Evolutionary conservation across 805 yeast species (phyloP).

Genomic region (Sugiyamaella qingdaonensis): DNA sequence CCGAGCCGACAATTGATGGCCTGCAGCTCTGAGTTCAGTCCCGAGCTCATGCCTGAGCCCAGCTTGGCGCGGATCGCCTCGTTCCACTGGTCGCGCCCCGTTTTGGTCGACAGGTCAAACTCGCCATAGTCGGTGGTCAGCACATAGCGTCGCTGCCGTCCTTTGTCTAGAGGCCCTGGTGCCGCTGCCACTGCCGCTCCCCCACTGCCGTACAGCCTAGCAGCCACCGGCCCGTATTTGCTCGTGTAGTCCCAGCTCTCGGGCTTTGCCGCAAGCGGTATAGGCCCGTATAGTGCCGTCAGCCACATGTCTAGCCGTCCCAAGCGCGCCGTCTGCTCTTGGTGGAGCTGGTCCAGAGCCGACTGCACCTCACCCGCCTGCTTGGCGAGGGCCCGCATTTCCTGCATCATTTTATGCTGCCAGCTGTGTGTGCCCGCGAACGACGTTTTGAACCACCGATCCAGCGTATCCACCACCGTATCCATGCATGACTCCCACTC

Average conservation of each 20-base stretch:
- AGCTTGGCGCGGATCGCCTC: background rate
- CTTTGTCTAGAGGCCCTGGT: background rate
- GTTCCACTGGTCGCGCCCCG: constrained; percentile 14
- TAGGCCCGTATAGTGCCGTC: background rate
- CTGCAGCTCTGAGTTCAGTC: too few species aligned
- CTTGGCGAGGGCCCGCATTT: background rate
- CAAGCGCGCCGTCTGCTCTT: background rate
- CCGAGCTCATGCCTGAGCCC: too few species aligned
- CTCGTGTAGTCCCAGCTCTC: background rate
- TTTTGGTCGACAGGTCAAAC: constrained; percentile 14
- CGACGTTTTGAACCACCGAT: constrained; percentile 1
- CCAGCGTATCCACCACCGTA: background rate
- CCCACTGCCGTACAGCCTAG: too few species aligned
- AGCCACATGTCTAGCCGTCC: background rate
- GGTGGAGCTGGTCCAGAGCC: background rate
- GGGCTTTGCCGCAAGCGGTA: background rate
- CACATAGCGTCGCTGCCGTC: background rate
- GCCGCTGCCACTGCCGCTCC: too few species aligned
- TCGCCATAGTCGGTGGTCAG: constrained; percentile 11
- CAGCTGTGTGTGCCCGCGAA: background rate
- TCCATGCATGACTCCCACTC: background rate
- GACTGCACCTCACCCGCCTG: background rate
- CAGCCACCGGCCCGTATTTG: background rate
- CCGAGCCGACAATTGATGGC: too few species aligned
- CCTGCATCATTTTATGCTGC: background rate